Base-by-base conservation (phyloP, 495 filamentous ascomycete species). In the Beverwykella pulmonaria region DNA sequence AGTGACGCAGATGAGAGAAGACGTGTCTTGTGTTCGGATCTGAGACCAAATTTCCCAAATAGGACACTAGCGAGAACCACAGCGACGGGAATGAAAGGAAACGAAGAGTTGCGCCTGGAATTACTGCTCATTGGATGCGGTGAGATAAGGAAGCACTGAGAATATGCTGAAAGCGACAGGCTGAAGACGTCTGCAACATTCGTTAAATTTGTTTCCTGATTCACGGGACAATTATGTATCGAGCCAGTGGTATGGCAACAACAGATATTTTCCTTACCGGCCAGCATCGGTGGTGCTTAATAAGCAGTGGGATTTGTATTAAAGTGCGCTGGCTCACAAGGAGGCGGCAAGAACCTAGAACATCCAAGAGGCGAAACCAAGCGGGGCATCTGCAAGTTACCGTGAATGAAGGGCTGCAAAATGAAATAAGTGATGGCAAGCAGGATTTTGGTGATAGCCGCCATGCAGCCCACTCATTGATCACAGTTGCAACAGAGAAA, bases 281-380 rank as follows among this genome's bases (percentile, higher is more conserved):
- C 32, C 25, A 32, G 52, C 23, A 54, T 54, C 10, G 12, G 49
- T 53, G n/a, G 19, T 53, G 20, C 15, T 1, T 29, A 2, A 14
- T 15, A 30, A 32, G 22, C 52, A 19, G 25, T 19, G 17, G 14
- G 10, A 29, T 26, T 8, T 26, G 25, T 26, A 54, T 54, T 25
- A 5, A 22, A 22, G 10, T 19, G 12, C 17, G 25, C 22, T 9
- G 9, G 23, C n/a, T 32, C 23, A 32, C 32, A 8, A 25, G 52
- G 29, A 54, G 25, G 52, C n/a, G 22, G 26, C 52, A 54, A 34
- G 23, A 54, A 54, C 32, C 52, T 27, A 54, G 52, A 54, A 4
- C 27, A 10, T 12, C 17, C 6, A 32, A 30, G 2, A 50, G 7
- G 48, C 20, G 48, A 50, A 50, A 25, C 15, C 9, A 23, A 50